Base-by-base conservation (phyloP, 306 rosid species). In the Luffa acutangula region DNA sequence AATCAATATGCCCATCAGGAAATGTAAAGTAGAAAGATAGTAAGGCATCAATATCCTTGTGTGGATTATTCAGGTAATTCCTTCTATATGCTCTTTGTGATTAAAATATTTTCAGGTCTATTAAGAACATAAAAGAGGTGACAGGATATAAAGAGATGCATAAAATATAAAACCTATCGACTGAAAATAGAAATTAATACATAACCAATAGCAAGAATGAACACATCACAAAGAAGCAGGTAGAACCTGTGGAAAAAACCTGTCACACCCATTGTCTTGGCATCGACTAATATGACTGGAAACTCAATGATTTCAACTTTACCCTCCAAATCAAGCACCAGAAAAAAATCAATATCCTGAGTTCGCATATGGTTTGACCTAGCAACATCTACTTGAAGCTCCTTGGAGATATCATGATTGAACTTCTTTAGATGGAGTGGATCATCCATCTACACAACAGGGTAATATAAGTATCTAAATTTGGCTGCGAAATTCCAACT, bases 271-370 rank as follows among this genome's bases (percentile, higher is more conserved):
- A 89, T 64, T 56, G 93, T 87, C 83, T 87, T 91, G 43, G 95
- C 92, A 83, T 79, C 81, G 79, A 94, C 85, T 87, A 87, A 79
- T 70, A 94, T 86, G 84, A 94, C 93, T 5, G 97, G 98, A 82
- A 92, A 94, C 92, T 94, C 98, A 52, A 94, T 96, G 84, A 94
- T 94, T 88, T 94, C 97, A 84, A 94, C 89, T 78, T 83, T 92
- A 43, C 98, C 98, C 93, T 94, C 98, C 83, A 94, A 91, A 91
- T 94, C 98, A 85, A 94, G 93, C 82, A 94, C 97, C 49, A 92
- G 97, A 86, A 94, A 92, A 84, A 76, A 94, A 84, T 92, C 98
- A 9, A 86, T 63, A 67, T 88, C 84, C 79, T 92, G 98, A 56
- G 91, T 11, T 83, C 69, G 36, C 42, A 85, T 70, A 72, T 53